phyloP scores from a whole-genome alignment of 352 stramenopile species.

The Pythium periplocum region DNA sequence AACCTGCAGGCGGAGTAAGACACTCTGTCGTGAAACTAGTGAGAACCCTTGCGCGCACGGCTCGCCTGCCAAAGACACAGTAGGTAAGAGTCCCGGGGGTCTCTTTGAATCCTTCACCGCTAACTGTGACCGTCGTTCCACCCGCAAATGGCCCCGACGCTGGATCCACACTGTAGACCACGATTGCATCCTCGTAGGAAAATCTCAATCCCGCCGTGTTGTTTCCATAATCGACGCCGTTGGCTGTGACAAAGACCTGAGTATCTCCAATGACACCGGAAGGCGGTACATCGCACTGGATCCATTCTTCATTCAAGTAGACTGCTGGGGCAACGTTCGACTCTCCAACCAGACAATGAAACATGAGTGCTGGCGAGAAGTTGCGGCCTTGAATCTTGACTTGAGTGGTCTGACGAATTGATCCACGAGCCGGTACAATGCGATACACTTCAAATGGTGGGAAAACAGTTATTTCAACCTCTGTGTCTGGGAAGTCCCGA shows the following conservation, averaged over 20 bases:
- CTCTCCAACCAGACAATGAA: conserved; percentile 15
- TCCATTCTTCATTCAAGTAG: conserved; percentile 6
- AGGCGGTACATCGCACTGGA: conserved; percentile 9
- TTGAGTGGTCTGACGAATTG: conserved; percentile 1
- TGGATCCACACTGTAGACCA: conserved; percentile 12
- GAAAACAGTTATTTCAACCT: conserved; percentile 9
- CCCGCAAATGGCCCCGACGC: conserved; percentile 8
- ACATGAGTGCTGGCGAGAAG: not conserved
- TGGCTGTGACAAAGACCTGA: conserved; percentile 2
- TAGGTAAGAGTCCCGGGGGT: not conserved
- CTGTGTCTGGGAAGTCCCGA: conserved; percentile 12
- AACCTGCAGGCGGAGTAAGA: conserved; percentile 7
- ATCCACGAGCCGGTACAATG: conserved; percentile 5
- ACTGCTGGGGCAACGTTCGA: conserved; percentile 2
- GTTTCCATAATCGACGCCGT: conserved; percentile 1
- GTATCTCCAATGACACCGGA: conserved; percentile 1
- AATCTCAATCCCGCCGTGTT: not conserved
- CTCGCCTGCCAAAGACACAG: conserved; percentile 15
- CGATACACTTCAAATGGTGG: not conserved
- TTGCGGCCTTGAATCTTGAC: conserved; percentile 4
- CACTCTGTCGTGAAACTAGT: conserved; percentile 13
- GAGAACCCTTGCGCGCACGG: conserved; percentile 6
- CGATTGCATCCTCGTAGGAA: conserved; percentile 8
- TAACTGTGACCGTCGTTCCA: conserved; percentile 13
- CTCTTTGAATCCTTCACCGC: conserved; percentile 21